Evolutionary conservation across 441 rosid species (phyloP), one percentile per base, ranked within the genome.

Genomic region (Syzygium syzygioides): DNA sequence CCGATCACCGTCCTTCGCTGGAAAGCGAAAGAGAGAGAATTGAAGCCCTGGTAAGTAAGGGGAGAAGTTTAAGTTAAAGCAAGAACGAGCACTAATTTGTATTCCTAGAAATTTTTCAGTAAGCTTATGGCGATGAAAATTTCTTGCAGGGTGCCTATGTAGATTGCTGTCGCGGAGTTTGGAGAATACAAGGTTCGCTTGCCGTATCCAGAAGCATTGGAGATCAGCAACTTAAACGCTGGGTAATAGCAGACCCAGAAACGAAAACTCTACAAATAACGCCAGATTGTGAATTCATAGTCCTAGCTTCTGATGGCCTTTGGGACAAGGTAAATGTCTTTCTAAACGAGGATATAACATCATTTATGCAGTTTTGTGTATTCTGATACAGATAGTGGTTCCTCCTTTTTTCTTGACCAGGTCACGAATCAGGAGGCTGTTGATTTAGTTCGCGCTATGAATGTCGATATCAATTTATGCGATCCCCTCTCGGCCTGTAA

Each of bases 131-230:
- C 30, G n/a, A 23, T 41, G 83, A 28, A 20, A 37, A 76, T 41
- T 26, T 76, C n/a, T 86, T 92, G 66, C 89, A 98, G 99, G 99
- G 98, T 85, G 99, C 99, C n/a, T 97, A 96, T 91, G 98, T 98
- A 17, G 98, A 97, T 93, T 89, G 93, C n/a, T 86, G 92, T 88
- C 93, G 84, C 28, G 99, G 99, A 54, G 93, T 92, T 71, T 98
- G 99, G 99, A 95, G 99, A 91, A 93, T 97, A 71, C 99, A 98
- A 89, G 98, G 98, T 10, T 92, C 98, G 45, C 92, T 98, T 80
- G 99, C 99, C 28, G 97, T 98, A 26, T 96, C 99, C 7, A 92
- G 99, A 91, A 98, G 95, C 62, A 95, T 98, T 87, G 99, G 99
- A 60, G 98, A 98, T 88, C 55, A 91, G 60, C 92, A 93, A 87